phyloP scores from a whole-genome alignment of 192 early-diverging fungal species.

The Mortierella claussenii region DNA sequence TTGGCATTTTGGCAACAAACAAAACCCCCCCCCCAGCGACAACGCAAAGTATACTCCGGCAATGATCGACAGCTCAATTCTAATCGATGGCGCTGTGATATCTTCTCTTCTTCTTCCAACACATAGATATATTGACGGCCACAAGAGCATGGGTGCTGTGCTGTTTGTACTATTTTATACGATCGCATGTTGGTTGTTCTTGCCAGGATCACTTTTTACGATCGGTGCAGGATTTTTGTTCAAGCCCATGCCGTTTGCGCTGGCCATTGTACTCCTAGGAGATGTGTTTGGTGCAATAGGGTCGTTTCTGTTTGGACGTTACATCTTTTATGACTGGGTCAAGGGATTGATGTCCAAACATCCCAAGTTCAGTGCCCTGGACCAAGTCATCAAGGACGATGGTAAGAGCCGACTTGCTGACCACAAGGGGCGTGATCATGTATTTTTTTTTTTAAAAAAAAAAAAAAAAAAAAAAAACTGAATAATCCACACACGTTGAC shows the following conservation, averaged over 20 bases:
- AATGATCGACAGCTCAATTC: too few relatives aligned
- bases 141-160: conserved; percentile 24
- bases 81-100: too few relatives aligned
- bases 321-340: conserved; percentile 59
- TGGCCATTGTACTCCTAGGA: conserved; percentile 45
- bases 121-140: conserved; percentile 35
- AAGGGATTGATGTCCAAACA: conserved; percentile 48
- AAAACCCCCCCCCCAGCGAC: too few relatives aligned
- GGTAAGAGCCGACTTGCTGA: too few relatives aligned
- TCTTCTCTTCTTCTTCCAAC: too few relatives aligned
- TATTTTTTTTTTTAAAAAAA: neutral
- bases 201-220: conserved; percentile 51
- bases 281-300: conserved; percentile 53
- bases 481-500: too few relatives aligned
- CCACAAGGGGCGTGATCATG: too few relatives aligned
- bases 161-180: conserved; percentile 42
- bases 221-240: conserved; percentile 58
- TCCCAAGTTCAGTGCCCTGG: conserved; percentile 47
- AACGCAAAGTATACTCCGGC: too few relatives aligned
- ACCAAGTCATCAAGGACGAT: conserved; percentile 57
- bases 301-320: conserved; percentile 56
- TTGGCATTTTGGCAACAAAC: neutral
- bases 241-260: conserved; percentile 53
- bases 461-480: too few relatives aligned
- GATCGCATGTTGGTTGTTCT: conserved; percentile 36